Percentiles rank a stretch among this genome's conserved stretches.
phyloP scores from a whole-genome alignment of 2,329 filamentous ascomycete genomes.

The Colletotrichum tamarilloi region DNA sequence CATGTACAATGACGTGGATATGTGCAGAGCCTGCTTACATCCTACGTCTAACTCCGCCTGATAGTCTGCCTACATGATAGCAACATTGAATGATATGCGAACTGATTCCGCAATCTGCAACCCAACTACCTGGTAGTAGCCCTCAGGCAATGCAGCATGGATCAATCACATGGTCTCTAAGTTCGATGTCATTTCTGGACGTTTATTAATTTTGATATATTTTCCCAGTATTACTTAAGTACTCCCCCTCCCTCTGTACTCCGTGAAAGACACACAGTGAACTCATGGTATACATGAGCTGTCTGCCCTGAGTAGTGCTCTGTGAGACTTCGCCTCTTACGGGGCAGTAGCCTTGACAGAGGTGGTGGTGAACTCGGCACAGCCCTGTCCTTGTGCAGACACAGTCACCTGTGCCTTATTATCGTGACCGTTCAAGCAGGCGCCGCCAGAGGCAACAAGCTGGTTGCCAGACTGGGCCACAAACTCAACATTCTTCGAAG shows the following conservation, averaged over 20 bases:
- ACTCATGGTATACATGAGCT: too few relatives aligned
- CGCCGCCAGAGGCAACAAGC: constrained; percentile 43
- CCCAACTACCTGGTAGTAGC: too few relatives aligned
- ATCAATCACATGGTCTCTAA: too few relatives aligned
- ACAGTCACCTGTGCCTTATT: constrained; percentile 45
- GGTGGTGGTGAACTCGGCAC: constrained; percentile 46
- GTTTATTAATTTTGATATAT: neutral
- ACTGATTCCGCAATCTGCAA: too few relatives aligned
- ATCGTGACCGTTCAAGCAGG: constrained; percentile 50
- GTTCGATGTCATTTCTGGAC: too few relatives aligned
- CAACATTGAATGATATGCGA: too few relatives aligned
- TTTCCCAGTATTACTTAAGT: neutral
- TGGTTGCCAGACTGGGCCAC: constrained; percentile 43
- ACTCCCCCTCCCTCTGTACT: neutral
- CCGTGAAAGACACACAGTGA: too few relatives aligned
- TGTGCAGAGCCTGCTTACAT: too few relatives aligned
- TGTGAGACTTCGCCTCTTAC: neutral
- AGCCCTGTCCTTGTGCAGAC: constrained; percentile 41
- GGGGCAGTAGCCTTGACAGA: constrained; percentile 38
- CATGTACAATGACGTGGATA: too few relatives aligned
- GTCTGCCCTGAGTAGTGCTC: neutral
- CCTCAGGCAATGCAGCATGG: too few relatives aligned
- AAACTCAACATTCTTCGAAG: constrained; percentile 37
- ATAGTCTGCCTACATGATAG: too few relatives aligned
- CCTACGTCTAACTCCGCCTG: too few relatives aligned